A percentile compares a stretch with the other conserved stretches of the same genome.
phyloP scores from a whole-genome alignment of 169 alveolate species.

The Plasmodium vivax region DNA sequence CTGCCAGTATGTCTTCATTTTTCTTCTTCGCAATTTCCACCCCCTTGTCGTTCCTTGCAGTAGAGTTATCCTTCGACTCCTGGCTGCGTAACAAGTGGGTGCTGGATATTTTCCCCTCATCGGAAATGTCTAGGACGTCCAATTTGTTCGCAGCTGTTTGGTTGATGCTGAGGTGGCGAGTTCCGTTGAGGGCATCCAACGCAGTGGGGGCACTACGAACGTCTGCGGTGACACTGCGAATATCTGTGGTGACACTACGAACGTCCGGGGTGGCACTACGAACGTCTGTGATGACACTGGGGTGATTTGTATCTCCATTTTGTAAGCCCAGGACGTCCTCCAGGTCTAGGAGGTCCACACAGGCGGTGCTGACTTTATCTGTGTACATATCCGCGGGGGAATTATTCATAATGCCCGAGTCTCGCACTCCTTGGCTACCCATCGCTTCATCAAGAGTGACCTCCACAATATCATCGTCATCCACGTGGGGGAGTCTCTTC shows the following conservation, averaged over 20 bases:
- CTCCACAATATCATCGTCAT: background rate
- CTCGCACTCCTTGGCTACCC: background rate
- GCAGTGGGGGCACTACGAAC: background rate
- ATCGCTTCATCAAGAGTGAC: background rate
- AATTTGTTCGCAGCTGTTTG: slow-evolving; percentile 7
- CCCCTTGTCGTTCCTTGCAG: background rate
- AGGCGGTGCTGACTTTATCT: background rate
- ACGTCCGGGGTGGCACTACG: background rate
- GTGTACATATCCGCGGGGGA: background rate
- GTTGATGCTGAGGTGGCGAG: background rate
- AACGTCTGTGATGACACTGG: background rate
- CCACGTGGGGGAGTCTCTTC: slow-evolving; percentile 2
- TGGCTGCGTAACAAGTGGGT: background rate
- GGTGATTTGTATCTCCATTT: background rate
- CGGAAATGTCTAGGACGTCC: background rate
- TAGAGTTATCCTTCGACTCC: background rate
- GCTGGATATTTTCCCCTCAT: background rate
- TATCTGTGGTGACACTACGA: background rate
- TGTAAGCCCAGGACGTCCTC: slow-evolving; percentile 68
- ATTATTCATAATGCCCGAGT: background rate
- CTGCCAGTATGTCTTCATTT: slow-evolving; percentile 75
- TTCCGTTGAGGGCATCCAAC: background rate
- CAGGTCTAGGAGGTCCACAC: slow-evolving; percentile 48
- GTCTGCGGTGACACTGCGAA: background rate
- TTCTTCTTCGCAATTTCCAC: slow-evolving; percentile 35